phyloP scores from a whole-genome alignment of 352 stramenopile species.

The Thalassiosira mediterranea region DNA sequence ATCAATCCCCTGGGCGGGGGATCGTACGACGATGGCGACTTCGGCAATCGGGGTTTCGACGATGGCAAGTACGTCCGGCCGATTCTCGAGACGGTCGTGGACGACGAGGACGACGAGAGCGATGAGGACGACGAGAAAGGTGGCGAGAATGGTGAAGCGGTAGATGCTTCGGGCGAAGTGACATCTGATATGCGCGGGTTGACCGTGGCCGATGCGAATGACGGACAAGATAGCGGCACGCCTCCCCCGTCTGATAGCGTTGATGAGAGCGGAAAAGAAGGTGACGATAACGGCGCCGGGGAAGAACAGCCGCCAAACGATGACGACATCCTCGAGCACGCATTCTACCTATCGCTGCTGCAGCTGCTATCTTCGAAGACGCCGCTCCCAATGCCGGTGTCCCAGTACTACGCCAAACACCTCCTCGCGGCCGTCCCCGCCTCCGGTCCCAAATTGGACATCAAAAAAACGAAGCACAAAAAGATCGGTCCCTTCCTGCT shows the following conservation, averaged over 20 bases:
- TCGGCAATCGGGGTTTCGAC: constrained; percentile 77
- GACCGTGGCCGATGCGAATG: constrained; percentile 24
- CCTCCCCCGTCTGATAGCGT: no score
- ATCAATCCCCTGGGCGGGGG: constrained; percentile 46
- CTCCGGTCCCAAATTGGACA: constrained; percentile 52
- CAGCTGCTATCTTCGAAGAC: constrained; percentile 54
- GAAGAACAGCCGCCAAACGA: constrained; percentile 4
- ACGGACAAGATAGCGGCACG: constrained; percentile 6
- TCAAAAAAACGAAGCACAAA: constrained; percentile 78
- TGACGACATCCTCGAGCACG: constrained; percentile 57
- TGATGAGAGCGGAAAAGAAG: not conserved
- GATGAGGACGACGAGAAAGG: constrained; percentile 34
- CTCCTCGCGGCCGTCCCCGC: constrained; percentile 47
- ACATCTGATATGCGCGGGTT: constrained; percentile 24
- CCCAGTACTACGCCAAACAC: constrained; percentile 76
- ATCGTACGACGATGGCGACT: constrained; percentile 71
- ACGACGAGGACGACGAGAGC: constrained; percentile 29
- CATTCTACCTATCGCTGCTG: constrained; percentile 64
- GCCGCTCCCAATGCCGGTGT: constrained; percentile 68
- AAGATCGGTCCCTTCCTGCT: constrained; percentile 78
- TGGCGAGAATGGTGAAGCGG: constrained; percentile 13
- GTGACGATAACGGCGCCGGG: constrained; percentile 18
- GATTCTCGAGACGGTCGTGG: constrained; percentile 19
- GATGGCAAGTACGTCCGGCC: constrained; percentile 59
- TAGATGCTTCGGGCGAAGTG: constrained; percentile 3